Evolutionary conservation across 164 flowering plant genomes (phyloP).

Genomic region (Dillenia turbinata): DNA sequence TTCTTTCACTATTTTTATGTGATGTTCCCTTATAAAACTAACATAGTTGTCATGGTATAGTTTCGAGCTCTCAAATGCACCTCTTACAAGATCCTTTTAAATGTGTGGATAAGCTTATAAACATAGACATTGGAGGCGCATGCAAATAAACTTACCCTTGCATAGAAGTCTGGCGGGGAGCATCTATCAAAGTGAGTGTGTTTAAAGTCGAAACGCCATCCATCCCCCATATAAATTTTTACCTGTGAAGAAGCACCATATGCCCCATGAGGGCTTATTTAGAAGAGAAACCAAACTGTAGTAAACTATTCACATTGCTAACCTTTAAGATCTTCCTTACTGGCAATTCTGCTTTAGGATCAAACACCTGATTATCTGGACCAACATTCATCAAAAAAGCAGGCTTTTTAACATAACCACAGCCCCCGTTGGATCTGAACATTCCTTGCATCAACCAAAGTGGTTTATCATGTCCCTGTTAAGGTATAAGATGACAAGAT

Average conservation of each 20-base stretch:
- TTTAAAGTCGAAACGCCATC: conserved; percentile 44
- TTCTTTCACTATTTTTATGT: neutral
- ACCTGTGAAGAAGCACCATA: conserved; percentile 22
- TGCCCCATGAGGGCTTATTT: neutral
- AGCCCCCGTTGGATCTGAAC: conserved; percentile 56
- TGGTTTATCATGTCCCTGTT: conserved; percentile 36
- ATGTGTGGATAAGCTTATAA: too few species aligned
- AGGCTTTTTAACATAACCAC: conserved; percentile 58
- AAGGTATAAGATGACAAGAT: neutral
- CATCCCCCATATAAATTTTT: conserved; percentile 44
- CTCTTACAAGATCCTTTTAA: neutral
- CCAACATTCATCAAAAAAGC: conserved; percentile 23
- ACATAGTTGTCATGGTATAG: neutral
- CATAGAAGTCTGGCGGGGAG: conserved; percentile 50
- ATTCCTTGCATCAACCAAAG: conserved; percentile 49
- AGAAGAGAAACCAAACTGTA: neutral
- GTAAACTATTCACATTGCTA: neutral
- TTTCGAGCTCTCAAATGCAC: neutral
- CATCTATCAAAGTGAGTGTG: conserved; percentile 26
- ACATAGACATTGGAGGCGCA: too few species aligned
- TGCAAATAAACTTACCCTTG: conserved; percentile 16
- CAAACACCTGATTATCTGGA: conserved; percentile 20
- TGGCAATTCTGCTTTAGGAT: conserved; percentile 25
- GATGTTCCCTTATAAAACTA: neutral
- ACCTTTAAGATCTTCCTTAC: conserved; percentile 43